phyloP scores from a whole-genome alignment of 2,329 filamentous ascomycete genomes.

The Aspergillus pseudoglaucus region DNA sequence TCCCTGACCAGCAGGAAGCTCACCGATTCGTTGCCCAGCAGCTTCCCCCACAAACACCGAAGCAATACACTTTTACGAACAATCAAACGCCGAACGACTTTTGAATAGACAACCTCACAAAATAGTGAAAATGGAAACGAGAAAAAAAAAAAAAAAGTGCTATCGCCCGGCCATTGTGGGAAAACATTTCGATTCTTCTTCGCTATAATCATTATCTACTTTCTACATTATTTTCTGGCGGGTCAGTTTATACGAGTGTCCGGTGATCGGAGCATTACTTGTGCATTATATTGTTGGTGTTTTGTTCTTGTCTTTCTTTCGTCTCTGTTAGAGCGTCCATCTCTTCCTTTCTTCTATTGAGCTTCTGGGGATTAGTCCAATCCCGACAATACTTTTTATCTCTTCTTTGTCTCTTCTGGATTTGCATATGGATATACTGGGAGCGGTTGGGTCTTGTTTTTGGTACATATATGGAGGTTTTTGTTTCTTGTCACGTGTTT shows the following conservation, averaged over 20 bases:
- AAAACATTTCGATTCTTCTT: background rate
- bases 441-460: conserved; percentile 19
- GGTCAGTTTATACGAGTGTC: background rate
- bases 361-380: background rate
- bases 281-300: conserved; percentile 5
- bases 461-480: conserved; percentile 12
- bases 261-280: conserved; percentile 8
- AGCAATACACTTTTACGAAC: conserved; percentile 38
- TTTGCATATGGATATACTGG: conserved; percentile 21
- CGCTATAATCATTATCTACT: background rate
- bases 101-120: conserved; percentile 8
- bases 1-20: conserved; percentile 38
- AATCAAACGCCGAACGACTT: conserved; percentile 38
- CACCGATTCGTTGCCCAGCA: conserved; percentile 39
- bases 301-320: conserved; percentile 11
- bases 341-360: conserved; percentile 9
- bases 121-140: conserved; percentile 5
- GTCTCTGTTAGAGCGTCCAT: conserved; percentile 10
- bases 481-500: conserved; percentile 17
- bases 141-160: conserved; percentile 6
- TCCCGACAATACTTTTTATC: conserved; percentile 3
- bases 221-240: background rate
- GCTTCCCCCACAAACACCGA: conserved; percentile 34
- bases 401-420: conserved; percentile 9
- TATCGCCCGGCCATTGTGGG: background rate